phyloP scores from a whole-genome alignment of 495 filamentous ascomycete genomes.

The Penicillium bovifimosum region DNA sequence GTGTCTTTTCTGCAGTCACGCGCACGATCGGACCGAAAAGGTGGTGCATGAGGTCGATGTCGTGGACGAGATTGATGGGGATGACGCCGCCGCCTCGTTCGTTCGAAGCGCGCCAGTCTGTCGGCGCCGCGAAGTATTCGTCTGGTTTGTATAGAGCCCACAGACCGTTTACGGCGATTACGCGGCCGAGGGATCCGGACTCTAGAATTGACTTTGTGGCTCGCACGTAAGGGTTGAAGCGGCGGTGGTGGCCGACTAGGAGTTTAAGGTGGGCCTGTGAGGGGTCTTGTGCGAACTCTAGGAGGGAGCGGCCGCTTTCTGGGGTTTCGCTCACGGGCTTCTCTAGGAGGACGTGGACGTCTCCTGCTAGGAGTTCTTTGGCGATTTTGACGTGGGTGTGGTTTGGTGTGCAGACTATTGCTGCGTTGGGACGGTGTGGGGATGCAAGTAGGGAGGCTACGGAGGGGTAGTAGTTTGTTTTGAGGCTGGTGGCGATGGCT shows the following conservation, averaged over 20 bases:
- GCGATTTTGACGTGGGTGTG: slow-evolving; percentile 49
- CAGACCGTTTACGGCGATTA: slow-evolving; percentile 50
- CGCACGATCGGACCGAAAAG: slow-evolving; percentile 49
- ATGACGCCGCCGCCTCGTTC: slow-evolving; percentile 43
- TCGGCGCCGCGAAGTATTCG: slow-evolving; percentile 44
- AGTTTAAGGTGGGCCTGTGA: slow-evolving; percentile 35
- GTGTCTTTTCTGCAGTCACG: slow-evolving; percentile 46
- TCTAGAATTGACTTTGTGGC: slow-evolving; percentile 43
- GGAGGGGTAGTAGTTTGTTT: slow-evolving; percentile 32
- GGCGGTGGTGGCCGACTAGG: slow-evolving; percentile 55
- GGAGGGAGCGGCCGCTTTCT: slow-evolving; percentile 31
- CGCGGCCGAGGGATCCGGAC: slow-evolving; percentile 35
- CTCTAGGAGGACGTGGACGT: slow-evolving; percentile 53
- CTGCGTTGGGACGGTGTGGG: slow-evolving; percentile 41
- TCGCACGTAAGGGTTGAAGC: slow-evolving; percentile 54
- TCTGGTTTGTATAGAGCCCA: slow-evolving; percentile 51
- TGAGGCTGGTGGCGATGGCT: slow-evolving; percentile 20
- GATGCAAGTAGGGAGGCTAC: slow-evolving; percentile 40
- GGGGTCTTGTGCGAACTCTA: slow-evolving; percentile 19
- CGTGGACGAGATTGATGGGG: slow-evolving; percentile 57
- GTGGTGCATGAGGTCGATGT: slow-evolving; percentile 55
- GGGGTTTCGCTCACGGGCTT: slow-evolving; percentile 50
- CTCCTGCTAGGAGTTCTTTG: slow-evolving; percentile 42
- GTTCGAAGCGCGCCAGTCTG: slow-evolving; percentile 41
- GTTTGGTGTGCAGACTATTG: slow-evolving; percentile 58